Base-by-base conservation (phyloP, 1,284 basidiomycete species). In the Marasmius tenuissimus region DNA sequence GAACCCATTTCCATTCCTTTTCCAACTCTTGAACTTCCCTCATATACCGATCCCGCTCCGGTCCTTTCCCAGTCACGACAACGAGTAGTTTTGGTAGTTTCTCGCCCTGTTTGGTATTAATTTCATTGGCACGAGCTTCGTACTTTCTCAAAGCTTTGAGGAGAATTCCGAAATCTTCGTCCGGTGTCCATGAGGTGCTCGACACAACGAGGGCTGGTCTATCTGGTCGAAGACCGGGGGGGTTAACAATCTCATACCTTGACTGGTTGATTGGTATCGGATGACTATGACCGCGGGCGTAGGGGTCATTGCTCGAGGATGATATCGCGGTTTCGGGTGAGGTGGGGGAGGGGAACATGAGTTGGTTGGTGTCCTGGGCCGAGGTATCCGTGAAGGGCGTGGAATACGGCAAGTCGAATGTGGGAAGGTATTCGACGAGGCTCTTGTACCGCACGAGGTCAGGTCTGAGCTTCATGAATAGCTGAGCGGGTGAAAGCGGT, bases 181-280 rank as follows among this genome's bases (percentile, higher is more conserved):
- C 97, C 7, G 93, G 88, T 0, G 97, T 99, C 97, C 97, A 99
- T 10, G 92, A 95, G 0, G 97, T 99, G 67, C 94, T 94, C 33
- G 92, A 94, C 20, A 99, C 89, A 20, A 98, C 70, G 3, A 99
- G 77, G 0, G 94, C 96, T 1, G 95, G 94, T 62, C 96, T 82
- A 66, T 93, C 89, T 2, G 77, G 66, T 14, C 90, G 84, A 18
- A 87, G 73, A 11, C 69, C 68, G n/a, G 84, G 81, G 60, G 77
- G 69, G 40, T 73, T 70, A 16, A 84, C 64, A 59, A 73, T 66
- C 1, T 73, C 69, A 61, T 78, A 79, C 1, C 70, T 71, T 16
- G 75, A 70, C 27, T 70, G 63, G 16, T 67, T 68, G 27, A 67
- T 63, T 11, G 61, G 50, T 50, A 49, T 54, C n/a, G 55, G 39